Evolutionary conservation across 768 basidiomycete genomes (phyloP), one percentile per base, ranked within the genome.

Genomic region (Grammothele lineata): DNA sequence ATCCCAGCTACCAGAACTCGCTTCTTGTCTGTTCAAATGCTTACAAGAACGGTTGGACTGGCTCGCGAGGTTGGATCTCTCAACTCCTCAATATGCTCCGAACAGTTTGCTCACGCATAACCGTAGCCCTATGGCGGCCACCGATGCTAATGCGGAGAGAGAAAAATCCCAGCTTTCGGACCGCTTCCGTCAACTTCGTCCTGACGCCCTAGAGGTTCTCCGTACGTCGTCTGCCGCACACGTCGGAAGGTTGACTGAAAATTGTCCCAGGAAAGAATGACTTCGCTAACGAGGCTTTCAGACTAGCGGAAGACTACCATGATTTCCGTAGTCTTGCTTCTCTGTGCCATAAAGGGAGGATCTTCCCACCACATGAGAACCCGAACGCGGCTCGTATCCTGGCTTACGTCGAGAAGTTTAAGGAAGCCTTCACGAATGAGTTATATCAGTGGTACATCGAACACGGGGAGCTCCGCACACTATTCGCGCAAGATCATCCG

Each of bases 361-460:
- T 82, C 22, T 88, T 72, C 53, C 81, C 77, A 6, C 80, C 81
- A 1, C 65, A 82, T 40, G 69, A 77, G 33, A 89, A 87, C 57
- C 82, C 85, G 1, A 72, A 86, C 56, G 70, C 72, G 1, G 60
- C 67, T 21, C 72, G 81, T 17, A 83, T 92, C 15, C 77, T 83
- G 57, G 62, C 64, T 4, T 96, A 92, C 64, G 79, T 93, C 47
- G 76, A 86, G 37, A 75, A 73, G 57, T 95, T 86, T 66, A 80
- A 84, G 40, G 83, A 91, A 26, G 81, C 80, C 11, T 98, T 97
- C 54, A 86, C 92, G 0, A 81, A 75, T n/a, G 85, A 91, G 58
- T 73, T 96, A n/a, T 94, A 89, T 60, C 78, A 81, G 58, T 96
- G 88, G 88, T 95, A 91, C 63, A 87, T 95, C 40, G 87, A 92